These are phyloP conservation scores for Coniochaeta hoffmannii DNA, from an alignment of 2,329 filamentous ascomycete species.

Conservation along the genomic window DNA sequence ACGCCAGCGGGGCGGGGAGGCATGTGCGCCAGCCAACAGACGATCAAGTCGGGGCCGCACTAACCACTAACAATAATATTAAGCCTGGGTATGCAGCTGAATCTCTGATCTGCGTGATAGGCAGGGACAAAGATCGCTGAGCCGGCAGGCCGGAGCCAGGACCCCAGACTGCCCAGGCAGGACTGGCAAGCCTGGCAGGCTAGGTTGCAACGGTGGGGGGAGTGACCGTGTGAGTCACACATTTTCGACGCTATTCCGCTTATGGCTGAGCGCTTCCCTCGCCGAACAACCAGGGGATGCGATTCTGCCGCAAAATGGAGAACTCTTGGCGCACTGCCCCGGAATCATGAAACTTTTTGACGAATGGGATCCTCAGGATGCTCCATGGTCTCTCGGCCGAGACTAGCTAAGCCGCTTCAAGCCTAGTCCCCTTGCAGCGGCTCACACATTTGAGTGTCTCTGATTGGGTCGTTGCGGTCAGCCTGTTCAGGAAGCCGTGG, in stretches of 20 bases:
- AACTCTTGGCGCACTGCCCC: not conserved
- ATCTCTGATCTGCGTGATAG: not conserved
- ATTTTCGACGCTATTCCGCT: constrained; percentile 1
- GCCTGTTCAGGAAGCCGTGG: not conserved
- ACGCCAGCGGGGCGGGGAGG: constrained; percentile 7
- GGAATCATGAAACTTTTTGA: not conserved
- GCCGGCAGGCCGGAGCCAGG: too few relatives aligned
- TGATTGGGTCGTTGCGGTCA: constrained; percentile 1
- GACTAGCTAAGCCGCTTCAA: not conserved
- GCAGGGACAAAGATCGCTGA: not conserved
- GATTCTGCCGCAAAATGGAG: constrained; percentile 1
- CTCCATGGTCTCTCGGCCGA: not conserved
- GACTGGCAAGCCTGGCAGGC: not conserved
- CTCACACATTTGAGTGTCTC: not conserved
- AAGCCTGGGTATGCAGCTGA: not conserved
- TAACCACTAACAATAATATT: not conserved
- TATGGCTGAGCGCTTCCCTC: not conserved
- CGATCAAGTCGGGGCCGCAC: not conserved
- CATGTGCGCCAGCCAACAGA: constrained; percentile 11
- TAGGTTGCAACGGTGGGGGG: not conserved
- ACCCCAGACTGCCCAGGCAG: too few relatives aligned
- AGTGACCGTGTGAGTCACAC: constrained; percentile 19
- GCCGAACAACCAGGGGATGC: not conserved
- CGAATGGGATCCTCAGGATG: not conserved
- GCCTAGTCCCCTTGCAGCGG: not conserved